These are phyloP conservation scores for Calycina herbarum DNA, from an alignment of 2,329 filamentous ascomycete species.

Conservation along the genomic window DNA sequence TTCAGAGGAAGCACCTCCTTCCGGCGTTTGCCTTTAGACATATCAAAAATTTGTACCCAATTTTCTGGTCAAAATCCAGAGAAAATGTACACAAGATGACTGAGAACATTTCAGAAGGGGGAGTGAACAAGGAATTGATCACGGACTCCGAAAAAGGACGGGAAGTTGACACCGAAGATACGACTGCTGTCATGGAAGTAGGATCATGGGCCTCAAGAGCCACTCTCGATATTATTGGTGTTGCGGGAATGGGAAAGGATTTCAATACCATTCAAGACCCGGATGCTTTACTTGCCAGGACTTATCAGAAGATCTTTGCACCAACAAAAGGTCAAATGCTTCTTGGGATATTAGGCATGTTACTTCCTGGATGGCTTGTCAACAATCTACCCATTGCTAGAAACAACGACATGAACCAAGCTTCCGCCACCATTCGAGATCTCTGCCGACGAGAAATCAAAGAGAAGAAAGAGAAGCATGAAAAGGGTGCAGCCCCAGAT, in stretches of 20 bases:
- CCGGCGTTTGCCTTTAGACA: slow-evolving; percentile 86
- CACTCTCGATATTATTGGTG: slow-evolving; percentile 74
- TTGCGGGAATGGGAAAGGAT: slow-evolving; percentile 70
- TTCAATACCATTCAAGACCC: slow-evolving; percentile 66
- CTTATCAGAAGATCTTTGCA: slow-evolving; percentile 57
- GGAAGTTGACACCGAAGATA: slow-evolving; percentile 17
- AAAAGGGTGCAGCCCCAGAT: slow-evolving; percentile 51
- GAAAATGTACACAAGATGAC: slow-evolving; percentile 67
- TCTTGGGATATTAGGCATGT: slow-evolving; percentile 57
- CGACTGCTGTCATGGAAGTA: slow-evolving; percentile 54
- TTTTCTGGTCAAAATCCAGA: slow-evolving; percentile 77
- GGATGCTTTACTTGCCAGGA: slow-evolving; percentile 56
- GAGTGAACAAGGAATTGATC: slow-evolving; percentile 37
- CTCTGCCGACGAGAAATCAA: slow-evolving; percentile 68
- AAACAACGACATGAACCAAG: slow-evolving; percentile 63
- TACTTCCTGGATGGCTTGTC: slow-evolving; percentile 65
- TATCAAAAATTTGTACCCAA: slow-evolving; percentile 78
- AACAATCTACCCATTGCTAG: slow-evolving; percentile 65
- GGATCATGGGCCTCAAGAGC: slow-evolving; percentile 64
- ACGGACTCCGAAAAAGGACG: slow-evolving; percentile 28
- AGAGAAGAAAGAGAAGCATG: slow-evolving; percentile 63
- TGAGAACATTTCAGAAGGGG: slow-evolving; percentile 45
- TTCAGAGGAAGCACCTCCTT: slow-evolving; percentile 74
- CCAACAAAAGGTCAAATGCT: slow-evolving; percentile 53
- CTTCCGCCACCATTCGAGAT: slow-evolving; percentile 59